These are phyloP conservation scores for Tricholoma matsutake DNA, from an alignment of 768 basidiomycete species.

Conservation along the genomic window DNA sequence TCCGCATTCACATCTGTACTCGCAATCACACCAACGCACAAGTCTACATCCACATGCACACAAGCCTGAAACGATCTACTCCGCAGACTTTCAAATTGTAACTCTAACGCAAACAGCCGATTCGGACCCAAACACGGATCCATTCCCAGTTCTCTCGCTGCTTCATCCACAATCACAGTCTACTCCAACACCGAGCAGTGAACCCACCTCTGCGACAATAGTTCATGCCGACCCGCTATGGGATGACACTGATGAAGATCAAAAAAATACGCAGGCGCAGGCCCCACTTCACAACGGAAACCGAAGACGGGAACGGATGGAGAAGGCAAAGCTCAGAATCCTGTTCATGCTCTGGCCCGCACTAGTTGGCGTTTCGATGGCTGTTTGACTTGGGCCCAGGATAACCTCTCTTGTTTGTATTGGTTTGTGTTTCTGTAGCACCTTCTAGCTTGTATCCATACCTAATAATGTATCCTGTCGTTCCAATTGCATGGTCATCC, in stretches of 20 bases:
- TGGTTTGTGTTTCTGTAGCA: background rate
- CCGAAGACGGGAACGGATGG: conserved; percentile 26
- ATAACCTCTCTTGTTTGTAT: background rate
- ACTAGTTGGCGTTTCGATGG: conserved; percentile 54
- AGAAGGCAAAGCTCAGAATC: conserved; percentile 41
- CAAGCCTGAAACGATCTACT: conserved; percentile 36
- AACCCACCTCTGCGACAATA: background rate
- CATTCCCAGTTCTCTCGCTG: background rate
- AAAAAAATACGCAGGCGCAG: conserved; percentile 16
- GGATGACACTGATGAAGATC: background rate
- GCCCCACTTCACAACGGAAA: background rate
- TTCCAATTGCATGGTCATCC: background rate
- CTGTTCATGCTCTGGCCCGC: conserved; percentile 56
- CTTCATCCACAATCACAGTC: background rate
- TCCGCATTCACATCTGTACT: background rate
- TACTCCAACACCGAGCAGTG: background rate
- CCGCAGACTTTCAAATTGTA: conserved; percentile 48
- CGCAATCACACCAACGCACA: background rate
- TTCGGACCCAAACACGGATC: conserved; percentile 7
- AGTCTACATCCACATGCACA: conserved; percentile 3
- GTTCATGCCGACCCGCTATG: background rate
- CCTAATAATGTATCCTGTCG: background rate
- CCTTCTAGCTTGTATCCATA: background rate
- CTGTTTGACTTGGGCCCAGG: conserved; percentile 12
- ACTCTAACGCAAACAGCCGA: conserved; percentile 19